phyloP scores from a whole-genome alignment of 345 rosid species.

The Conringia planisiliqua region DNA sequence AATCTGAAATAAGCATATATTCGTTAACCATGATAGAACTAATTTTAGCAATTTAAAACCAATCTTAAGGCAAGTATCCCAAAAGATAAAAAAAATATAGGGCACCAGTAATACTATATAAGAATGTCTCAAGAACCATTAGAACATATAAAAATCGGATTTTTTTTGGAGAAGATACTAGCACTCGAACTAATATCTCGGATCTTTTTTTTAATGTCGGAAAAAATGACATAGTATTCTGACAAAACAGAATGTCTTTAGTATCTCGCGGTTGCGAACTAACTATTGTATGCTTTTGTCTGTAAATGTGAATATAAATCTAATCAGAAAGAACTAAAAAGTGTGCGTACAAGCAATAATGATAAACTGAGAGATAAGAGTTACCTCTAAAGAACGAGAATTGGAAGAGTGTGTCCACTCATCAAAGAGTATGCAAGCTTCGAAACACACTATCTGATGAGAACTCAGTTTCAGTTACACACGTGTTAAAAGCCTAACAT shows the following conservation, averaged over 20 bases:
- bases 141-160: background rate
- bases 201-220: too few species aligned
- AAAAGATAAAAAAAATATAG: background rate
- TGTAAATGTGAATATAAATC: background rate
- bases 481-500: background rate
- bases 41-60: background rate
- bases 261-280: background rate
- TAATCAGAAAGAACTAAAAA: background rate
- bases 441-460: constrained; percentile 50
- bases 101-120: background rate
- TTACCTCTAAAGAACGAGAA: constrained; percentile 47
- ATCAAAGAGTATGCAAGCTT: too few species aligned
- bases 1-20: constrained; percentile 35
- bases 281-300: constrained; percentile 58
- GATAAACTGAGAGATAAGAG: background rate
- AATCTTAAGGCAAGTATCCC: background rate
- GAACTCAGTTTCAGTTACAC: constrained; percentile 44
- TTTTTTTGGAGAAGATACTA: background rate
- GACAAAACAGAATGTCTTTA: constrained; percentile 21
- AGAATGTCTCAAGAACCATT: background rate
- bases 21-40: background rate
- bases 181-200: background rate
- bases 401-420: too few species aligned
- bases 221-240: constrained; percentile 22
- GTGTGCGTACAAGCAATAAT: background rate